Evolutionary conservation across 768 basidiomycete genomes (phyloP).

Genomic region (Phylloporus arenicola): DNA sequence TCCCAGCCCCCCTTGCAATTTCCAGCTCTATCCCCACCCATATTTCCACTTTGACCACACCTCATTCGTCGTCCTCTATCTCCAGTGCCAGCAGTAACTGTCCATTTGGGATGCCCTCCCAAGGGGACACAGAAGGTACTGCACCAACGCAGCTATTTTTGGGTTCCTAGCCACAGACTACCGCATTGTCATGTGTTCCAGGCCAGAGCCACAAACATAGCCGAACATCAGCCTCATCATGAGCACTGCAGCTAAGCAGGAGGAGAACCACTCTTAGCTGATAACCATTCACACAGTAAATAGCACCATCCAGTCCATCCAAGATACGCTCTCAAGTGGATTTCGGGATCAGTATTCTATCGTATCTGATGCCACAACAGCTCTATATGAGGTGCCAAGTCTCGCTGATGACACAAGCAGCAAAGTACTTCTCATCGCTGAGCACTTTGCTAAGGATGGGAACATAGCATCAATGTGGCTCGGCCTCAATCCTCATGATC

Average conservation of each 20-base stretch:
- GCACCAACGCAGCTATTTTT: neutral
- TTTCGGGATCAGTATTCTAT: neutral
- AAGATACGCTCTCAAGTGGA: neutral
- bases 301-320: neutral
- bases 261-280: neutral
- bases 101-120: no score
- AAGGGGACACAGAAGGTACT: neutral
- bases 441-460: neutral
- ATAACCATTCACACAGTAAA: no score
- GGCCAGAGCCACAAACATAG: neutral
- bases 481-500: neutral
- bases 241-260: neutral
- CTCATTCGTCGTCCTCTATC: no score
- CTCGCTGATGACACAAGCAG: no score
- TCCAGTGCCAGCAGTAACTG: neutral
- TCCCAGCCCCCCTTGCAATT: no score
- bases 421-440: neutral
- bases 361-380: neutral
- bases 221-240: neutral
- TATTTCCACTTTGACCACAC: no score
- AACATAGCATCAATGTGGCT: neutral
- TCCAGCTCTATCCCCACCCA: no score
- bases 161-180: neutral
- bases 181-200: neutral
- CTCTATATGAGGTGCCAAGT: neutral